Evolutionary conservation across 1,284 basidiomycete genomes (phyloP), one percentile per base, ranked within the genome.

Genomic region (Sanguinoderma infundibulare): DNA sequence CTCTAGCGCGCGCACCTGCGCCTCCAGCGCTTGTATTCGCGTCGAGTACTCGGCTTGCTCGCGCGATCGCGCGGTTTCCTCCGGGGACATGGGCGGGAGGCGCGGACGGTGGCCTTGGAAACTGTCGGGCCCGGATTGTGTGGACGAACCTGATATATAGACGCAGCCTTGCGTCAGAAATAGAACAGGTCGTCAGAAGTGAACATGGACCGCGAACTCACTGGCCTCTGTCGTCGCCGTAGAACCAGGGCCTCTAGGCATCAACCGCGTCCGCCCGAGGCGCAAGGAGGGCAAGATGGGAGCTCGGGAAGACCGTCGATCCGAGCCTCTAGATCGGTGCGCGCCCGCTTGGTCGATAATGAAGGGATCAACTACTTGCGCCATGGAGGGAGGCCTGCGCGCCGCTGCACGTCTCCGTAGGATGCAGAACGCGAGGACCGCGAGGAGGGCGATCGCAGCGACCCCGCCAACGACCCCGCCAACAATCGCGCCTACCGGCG

Each of bases 391-490:
- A 3, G 32, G 44, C 17, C 44, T 24, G 22, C 30, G 53, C n/a
- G 46, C 46, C 22, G 42, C 42, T 5, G 26, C 30, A 5, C 30
- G 42, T 35, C 42, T 44, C 32, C 39, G 50, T 20, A 26, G 17
- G 40, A 52, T 6, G 26, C 12, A 38, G 34, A 53, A 36, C 17
- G 42, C 28, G 9, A 53, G 24, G 15, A 42, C 2, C 8, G n/a
- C 49, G 24, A 51, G 5, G 1, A 47, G 12, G 17, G 9, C 22
- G n/a, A 59, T 14, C 9, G 35, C 51, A n/a, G 20, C 30, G 3
- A 53, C 32, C 1, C 51, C 57, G 8, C 57, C 57, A 7, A 53
- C 34, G 5, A 46, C 42, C n/a, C 57, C 57, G n/a, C 57, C 57
- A 12, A 46, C 57, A 20, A 59, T 59, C 5, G 57, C 57, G 10